phyloP scores from a whole-genome alignment of 2,329 filamentous ascomycete genomes.

The Phaeosphaeriaceae sp. region DNA sequence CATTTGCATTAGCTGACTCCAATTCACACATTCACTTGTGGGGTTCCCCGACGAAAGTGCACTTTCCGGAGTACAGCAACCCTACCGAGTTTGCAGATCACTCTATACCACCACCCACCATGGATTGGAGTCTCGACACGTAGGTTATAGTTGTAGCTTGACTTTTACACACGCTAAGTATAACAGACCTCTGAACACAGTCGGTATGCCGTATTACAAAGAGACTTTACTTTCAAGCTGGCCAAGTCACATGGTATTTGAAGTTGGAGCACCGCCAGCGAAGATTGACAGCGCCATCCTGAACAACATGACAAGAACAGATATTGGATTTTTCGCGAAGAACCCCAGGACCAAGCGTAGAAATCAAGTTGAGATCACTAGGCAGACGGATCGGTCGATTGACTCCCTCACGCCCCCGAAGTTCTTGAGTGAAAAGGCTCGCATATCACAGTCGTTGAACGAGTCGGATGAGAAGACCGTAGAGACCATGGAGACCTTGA shows the following conservation, averaged over 20 bases:
- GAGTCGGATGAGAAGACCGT: constrained; percentile 38
- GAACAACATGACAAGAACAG: constrained; percentile 70
- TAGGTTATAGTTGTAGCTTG: constrained; percentile 50
- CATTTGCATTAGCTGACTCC: constrained; percentile 79
- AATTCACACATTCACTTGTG: constrained; percentile 84
- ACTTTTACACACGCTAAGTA: constrained; percentile 8
- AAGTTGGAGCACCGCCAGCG: constrained; percentile 81
- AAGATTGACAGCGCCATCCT: constrained; percentile 77
- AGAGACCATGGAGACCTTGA: constrained; percentile 70
- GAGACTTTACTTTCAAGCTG: constrained; percentile 87
- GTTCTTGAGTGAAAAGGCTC: constrained; percentile 91
- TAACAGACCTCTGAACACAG: constrained; percentile 74
- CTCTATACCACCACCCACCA: constrained; percentile 63
- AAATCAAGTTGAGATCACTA: constrained; percentile 84
- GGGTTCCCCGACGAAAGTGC: constrained; percentile 85
- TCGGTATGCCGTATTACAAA: constrained; percentile 94
- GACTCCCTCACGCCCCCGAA: constrained; percentile 79
- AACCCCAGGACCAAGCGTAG: constrained; percentile 76
- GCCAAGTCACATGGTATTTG: constrained; percentile 83
- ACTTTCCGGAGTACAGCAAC: constrained; percentile 82
- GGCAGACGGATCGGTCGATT: constrained; percentile 64
- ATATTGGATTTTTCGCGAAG: constrained; percentile 79
- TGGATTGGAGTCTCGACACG: constrained; percentile 76
- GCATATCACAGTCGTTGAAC: constrained; percentile 59
- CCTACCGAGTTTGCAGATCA: constrained; percentile 76